Evolutionary conservation across 352 stramenopile species (phyloP).

Genomic region (Phytopythium helicoides): DNA sequence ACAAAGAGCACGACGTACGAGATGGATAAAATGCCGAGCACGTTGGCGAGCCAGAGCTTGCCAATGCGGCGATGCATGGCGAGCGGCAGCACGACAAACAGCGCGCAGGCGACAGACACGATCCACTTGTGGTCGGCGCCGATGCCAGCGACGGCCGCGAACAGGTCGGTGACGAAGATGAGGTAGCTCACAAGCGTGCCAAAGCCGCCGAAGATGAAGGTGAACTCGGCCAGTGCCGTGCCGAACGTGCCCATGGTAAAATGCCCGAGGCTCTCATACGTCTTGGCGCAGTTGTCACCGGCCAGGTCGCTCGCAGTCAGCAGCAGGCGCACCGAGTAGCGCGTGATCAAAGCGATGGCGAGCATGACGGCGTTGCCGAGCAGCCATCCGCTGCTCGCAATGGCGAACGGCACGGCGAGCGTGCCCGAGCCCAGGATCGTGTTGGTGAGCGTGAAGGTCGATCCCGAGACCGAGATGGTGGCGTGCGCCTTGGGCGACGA

Average conservation of each 20-base stretch:
- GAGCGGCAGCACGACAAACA: constrained; percentile 51
- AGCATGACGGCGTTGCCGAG: constrained; percentile 69
- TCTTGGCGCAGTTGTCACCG: constrained; percentile 58
- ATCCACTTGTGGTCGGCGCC: constrained; percentile 43
- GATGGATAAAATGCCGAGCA: constrained; percentile 6
- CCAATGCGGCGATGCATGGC: constrained; percentile 55
- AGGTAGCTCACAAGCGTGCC: constrained; percentile 80
- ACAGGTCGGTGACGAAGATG: constrained; percentile 79
- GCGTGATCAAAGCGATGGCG: constrained; percentile 63
- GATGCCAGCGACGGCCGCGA: constrained; percentile 42
- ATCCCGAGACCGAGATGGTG: constrained; percentile 57
- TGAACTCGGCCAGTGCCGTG: constrained; percentile 69
- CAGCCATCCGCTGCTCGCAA: constrained; percentile 70
- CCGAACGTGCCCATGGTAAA: constrained; percentile 65
- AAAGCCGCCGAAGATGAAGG: constrained; percentile 84
- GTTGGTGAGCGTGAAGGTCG: constrained; percentile 73
- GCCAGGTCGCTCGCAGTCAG: constrained; percentile 61
- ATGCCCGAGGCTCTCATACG: constrained; percentile 73
- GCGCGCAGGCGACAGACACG: constrained; percentile 35
- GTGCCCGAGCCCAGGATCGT: constrained; percentile 76
- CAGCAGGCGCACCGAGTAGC: constrained; percentile 72
- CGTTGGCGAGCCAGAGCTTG: constrained; percentile 28
- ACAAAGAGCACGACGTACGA: constrained; percentile 33
- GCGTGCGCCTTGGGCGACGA: constrained; percentile 20
- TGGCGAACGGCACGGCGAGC: constrained; percentile 66